Evolutionary conservation across 495 filamentous ascomycete genomes (phyloP).

Genomic region (Penicillium argentinense): DNA sequence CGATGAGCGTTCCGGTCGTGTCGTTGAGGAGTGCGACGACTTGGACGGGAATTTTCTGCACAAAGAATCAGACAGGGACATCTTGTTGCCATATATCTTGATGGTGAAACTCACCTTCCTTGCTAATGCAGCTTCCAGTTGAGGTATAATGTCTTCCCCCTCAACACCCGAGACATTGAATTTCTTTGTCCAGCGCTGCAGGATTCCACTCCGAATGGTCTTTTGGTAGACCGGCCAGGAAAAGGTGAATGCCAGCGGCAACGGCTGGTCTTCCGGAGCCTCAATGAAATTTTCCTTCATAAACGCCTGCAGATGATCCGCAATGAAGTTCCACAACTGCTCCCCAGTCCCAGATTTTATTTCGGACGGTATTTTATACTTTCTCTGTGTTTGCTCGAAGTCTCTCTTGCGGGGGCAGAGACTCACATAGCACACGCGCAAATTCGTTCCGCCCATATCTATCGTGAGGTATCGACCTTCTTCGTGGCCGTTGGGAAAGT

Average conservation of each 20-base stretch:
- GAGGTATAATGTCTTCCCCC: conserved; percentile 83
- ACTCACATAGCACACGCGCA: conserved; percentile 88
- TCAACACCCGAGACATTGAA: conserved; percentile 92
- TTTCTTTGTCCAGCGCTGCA: conserved; percentile 96
- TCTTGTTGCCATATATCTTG: no score
- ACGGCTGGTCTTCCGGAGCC: conserved; percentile 40
- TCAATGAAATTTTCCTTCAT: conserved; percentile 74
- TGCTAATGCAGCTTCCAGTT: conserved; percentile 78
- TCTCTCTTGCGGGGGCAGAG: conserved; percentile 78
- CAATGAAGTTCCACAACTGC: conserved; percentile 89
- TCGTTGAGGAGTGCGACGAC: conserved; percentile 90
- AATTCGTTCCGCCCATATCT: conserved; percentile 95
- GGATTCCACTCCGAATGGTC: conserved; percentile 81
- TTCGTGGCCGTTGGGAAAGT: conserved; percentile 78
- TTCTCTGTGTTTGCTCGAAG: conserved; percentile 90
- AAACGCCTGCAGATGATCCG: conserved; percentile 83
- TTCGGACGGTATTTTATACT: conserved; percentile 86
- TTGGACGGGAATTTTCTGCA: conserved; percentile 77
- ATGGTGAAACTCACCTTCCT: conserved; percentile 62
- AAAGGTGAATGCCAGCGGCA: conserved; percentile 91
- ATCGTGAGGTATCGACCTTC: conserved; percentile 83
- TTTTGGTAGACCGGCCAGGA: conserved; percentile 89
- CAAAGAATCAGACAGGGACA: background rate
- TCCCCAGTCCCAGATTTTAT: conserved; percentile 79
- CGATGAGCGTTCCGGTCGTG: conserved; percentile 91